Conservation (phyloP, 1,139 yeast species). For the Yamadazyma atlantica region DNA sequence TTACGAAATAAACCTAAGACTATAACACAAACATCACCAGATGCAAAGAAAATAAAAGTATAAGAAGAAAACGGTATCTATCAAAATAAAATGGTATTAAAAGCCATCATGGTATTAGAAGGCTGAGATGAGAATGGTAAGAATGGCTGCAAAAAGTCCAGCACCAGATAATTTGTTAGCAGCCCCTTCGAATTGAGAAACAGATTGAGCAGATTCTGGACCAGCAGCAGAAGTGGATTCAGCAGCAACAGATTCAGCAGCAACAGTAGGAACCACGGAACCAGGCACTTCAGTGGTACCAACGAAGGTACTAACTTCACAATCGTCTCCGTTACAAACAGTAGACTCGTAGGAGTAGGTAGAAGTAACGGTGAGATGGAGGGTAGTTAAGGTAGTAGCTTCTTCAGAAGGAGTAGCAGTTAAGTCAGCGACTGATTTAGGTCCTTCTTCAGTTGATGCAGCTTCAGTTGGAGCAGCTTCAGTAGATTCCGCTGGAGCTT, state of each 20-base stretch:
- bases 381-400: slow-evolving; percentile 1
- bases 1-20: neutral
- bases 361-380: slow-evolving; percentile 10
- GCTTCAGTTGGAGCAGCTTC: neutral
- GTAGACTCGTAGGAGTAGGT: slow-evolving; percentile 8
- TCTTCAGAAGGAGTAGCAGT: too few relatives aligned
- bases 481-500: neutral
- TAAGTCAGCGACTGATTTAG: neutral
- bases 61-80: neutral
- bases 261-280: slow-evolving; percentile 1
- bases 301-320: slow-evolving; percentile 6
- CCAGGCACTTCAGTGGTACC: slow-evolving; percentile 5
- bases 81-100: slow-evolving; percentile 1
- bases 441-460: neutral
- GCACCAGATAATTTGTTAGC: slow-evolving; percentile 9
- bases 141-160: slow-evolving; percentile 6
- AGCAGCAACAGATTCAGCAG: slow-evolving; percentile 4
- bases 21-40: neutral
- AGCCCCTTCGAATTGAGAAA: slow-evolving; percentile 12
- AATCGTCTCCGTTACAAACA: slow-evolving; percentile 8
- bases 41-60: neutral
- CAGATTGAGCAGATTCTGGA: too few relatives aligned
- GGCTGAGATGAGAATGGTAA: slow-evolving; percentile 7
- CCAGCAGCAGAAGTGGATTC: slow-evolving; percentile 6
- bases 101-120: slow-evolving; percentile 5